Conservation (phyloP, 441 rosid genomes). For the Hypseocharis bilobata region DNA sequence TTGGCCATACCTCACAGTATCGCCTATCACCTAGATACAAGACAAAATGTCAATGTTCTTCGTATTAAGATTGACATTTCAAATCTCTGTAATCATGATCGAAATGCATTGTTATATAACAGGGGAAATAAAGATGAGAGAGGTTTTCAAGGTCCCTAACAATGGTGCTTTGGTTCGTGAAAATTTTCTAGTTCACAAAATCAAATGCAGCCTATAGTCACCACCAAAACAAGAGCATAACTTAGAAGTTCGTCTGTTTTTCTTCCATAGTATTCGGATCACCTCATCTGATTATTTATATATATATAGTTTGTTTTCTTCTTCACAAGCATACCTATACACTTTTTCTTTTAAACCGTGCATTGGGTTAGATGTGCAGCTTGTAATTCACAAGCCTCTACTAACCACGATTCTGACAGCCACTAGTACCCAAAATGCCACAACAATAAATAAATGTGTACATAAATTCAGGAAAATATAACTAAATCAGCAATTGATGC, state of each 20-base stretch:
- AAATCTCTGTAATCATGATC: background rate
- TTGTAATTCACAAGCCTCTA: background rate
- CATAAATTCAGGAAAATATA: background rate
- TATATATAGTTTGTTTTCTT: background rate
- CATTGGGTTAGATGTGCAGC: background rate
- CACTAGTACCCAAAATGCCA: no score
- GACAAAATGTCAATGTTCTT: background rate
- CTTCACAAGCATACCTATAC: background rate
- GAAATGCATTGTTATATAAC: background rate
- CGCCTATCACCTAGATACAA: no score
- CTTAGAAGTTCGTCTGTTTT: background rate
- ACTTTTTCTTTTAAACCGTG: background rate
- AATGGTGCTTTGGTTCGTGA: background rate
- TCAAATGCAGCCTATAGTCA: background rate
- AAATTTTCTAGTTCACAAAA: no score
- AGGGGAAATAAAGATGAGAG: background rate
- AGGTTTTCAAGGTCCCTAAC: background rate
- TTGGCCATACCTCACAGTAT: no score
- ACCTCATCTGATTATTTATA: no score
- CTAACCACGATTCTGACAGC: no score
- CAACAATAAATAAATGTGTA: background rate
- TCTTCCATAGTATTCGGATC: background rate
- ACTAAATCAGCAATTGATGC: background rate
- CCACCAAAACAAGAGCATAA: background rate
- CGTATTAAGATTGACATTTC: background rate